A percentile compares a stretch with the other conserved stretches of the same genome.
phyloP scores from a whole-genome alignment of 495 filamentous ascomycete genomes.

The Podospora didyma region DNA sequence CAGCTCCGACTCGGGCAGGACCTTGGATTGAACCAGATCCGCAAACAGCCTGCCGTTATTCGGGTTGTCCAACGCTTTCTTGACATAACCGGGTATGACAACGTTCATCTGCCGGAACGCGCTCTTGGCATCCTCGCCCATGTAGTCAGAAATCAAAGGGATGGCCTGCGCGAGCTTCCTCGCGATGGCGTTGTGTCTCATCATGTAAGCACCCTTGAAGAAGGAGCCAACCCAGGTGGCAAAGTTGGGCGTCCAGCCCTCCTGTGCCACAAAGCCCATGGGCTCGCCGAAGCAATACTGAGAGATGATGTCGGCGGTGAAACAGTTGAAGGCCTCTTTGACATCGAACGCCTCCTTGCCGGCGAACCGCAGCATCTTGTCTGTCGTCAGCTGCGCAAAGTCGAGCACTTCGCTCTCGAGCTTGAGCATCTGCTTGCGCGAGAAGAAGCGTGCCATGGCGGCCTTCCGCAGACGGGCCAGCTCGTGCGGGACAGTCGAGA shows the following conservation, averaged over 20 bases:
- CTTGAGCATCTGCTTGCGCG: slow-evolving; percentile 26
- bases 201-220: too few species aligned
- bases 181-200: too few species aligned
- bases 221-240: slow-evolving; percentile 21
- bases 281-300: slow-evolving; percentile 26
- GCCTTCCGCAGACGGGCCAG: slow-evolving; percentile 36
- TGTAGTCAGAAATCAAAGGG: too few species aligned
- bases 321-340: slow-evolving; percentile 26
- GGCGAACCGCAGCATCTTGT: slow-evolving; percentile 9
- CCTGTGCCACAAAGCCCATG: slow-evolving; percentile 26
- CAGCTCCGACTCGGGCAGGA: too few species aligned
- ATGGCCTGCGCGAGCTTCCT: too few species aligned
- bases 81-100: too few species aligned
- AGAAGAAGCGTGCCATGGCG: slow-evolving; percentile 44
- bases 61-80: too few species aligned
- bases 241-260: slow-evolving; percentile 24
- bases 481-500: slow-evolving; percentile 46
- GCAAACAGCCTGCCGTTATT: too few species aligned
- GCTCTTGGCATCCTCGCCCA: too few species aligned
- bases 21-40: too few species aligned
- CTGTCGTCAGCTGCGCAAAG: slow-evolving; percentile 11
- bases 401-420: slow-evolving; percentile 30
- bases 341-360: slow-evolving; percentile 17
- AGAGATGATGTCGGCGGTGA: slow-evolving; percentile 27
- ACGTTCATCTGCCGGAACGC: too few species aligned